Percentiles rank a stretch among this genome's conserved stretches.
These are phyloP conservation scores for Peronospora tabacina DNA, from an alignment of 352 stramenopile genomes.

Conservation along the genomic window DNA sequence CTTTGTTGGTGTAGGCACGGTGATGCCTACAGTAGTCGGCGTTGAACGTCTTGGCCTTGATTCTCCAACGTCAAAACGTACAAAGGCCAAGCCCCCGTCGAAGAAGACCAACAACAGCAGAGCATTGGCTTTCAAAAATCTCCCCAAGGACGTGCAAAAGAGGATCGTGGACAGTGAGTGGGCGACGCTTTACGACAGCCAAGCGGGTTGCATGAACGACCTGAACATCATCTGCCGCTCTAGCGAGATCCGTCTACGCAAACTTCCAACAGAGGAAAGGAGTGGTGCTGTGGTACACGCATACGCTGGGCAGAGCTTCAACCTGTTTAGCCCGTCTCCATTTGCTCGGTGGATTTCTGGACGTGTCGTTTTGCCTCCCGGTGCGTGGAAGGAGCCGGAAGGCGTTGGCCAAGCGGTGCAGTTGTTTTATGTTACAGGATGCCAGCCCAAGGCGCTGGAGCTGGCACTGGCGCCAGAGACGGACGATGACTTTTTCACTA, in stretches of 20 bases:
- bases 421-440: conserved; percentile 90
- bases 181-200: conserved; percentile 60
- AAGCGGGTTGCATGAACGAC: conserved; percentile 50
- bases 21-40: conserved; percentile 69
- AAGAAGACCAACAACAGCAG: conserved; percentile 34
- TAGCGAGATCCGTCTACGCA: conserved; percentile 63
- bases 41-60: conserved; percentile 57
- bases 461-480: conserved; percentile 59
- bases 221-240: conserved; percentile 77
- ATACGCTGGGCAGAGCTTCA: conserved; percentile 85
- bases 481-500: conserved; percentile 83
- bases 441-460: conserved; percentile 79
- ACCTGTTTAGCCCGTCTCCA: conserved; percentile 49
- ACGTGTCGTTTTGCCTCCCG: conserved; percentile 86
- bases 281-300: conserved; percentile 40
- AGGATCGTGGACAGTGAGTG: conserved; percentile 59
- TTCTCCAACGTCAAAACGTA: conserved; percentile 42
- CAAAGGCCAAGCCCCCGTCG: conserved; percentile 31
- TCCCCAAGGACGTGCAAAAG: conserved; percentile 50
- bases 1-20: conserved; percentile 68
- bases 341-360: conserved; percentile 88
- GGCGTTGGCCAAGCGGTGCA: conserved; percentile 90
- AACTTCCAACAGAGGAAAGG: conserved; percentile 47
- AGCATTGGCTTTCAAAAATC: conserved; percentile 30
- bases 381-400: conserved; percentile 93